These are phyloP conservation scores for Dichotomopilus funicola DNA, from an alignment of 2,329 filamentous ascomycete species.

Conservation along the genomic window DNA sequence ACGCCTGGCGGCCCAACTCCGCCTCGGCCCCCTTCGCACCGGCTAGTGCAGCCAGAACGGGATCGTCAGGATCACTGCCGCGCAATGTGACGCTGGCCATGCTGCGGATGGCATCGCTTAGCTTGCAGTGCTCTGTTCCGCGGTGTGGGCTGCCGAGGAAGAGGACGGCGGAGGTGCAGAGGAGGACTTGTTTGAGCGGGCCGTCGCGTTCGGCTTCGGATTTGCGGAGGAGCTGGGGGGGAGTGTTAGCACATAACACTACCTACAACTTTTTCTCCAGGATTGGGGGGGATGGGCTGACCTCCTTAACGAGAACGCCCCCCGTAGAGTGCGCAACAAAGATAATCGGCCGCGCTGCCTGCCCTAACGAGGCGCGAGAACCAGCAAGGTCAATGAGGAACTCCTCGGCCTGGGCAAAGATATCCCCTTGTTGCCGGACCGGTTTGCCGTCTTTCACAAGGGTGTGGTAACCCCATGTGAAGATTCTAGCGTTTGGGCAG, in stretches of 20 bases:
- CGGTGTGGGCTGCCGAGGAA: constrained; percentile 30
- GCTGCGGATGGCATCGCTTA: constrained; percentile 26
- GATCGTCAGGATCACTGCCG: constrained; percentile 21
- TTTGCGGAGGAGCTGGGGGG: constrained; percentile 25
- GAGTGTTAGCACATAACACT: not conserved
- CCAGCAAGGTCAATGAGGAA: constrained; percentile 25
- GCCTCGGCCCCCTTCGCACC: constrained; percentile 21
- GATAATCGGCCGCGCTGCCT: constrained; percentile 21
- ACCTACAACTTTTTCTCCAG: too few species aligned
- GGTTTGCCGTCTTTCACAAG: constrained; percentile 23
- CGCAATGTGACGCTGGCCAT: constrained; percentile 25
- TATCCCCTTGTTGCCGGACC: constrained; percentile 24
- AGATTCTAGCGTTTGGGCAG: constrained; percentile 26
- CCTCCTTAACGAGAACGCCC: constrained; percentile 30
- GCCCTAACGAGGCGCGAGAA: constrained; percentile 14
- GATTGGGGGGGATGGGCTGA: constrained; percentile 6
- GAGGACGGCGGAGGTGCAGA: constrained; percentile 24
- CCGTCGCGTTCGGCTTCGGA: constrained; percentile 25
- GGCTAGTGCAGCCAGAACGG: constrained; percentile 24
- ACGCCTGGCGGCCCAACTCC: constrained; percentile 24
- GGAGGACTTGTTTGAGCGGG: constrained; percentile 22
- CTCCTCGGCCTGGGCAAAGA: constrained; percentile 27
- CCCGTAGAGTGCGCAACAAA: constrained; percentile 29
- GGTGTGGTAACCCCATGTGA: constrained; percentile 29
- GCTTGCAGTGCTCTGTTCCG: constrained; percentile 24